A percentile compares a stretch with the other conserved stretches of the same genome.
phyloP scores from a whole-genome alignment of 345 rosid species.

The Populus pruinosa region DNA sequence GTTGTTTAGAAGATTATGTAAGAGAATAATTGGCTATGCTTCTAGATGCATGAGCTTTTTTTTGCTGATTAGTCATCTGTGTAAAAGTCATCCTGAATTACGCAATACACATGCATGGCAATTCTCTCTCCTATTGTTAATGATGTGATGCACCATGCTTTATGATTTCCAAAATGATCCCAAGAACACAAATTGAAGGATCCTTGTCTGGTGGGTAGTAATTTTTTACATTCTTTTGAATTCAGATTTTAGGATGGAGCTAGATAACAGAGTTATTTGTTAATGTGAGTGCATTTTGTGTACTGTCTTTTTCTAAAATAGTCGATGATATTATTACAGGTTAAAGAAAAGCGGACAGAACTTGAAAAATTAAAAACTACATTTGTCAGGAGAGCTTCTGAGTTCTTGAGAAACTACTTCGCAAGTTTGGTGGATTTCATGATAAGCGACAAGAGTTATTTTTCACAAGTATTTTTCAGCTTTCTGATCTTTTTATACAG shows the following conservation, averaged over 20 bases:
- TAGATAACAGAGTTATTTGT: background rate
- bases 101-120: background rate
- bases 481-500: slow-evolving; percentile 1
- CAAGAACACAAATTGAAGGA: background rate
- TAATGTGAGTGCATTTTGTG: background rate
- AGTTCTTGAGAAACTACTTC: slow-evolving; percentile 92
- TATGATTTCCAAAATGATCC: background rate
- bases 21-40: background rate
- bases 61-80: background rate
- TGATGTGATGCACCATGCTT: background rate
- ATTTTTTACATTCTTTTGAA: background rate
- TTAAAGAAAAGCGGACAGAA: slow-evolving; percentile 83
- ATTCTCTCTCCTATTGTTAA: background rate
- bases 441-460: slow-evolving; percentile 96
- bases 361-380: slow-evolving; percentile 72
- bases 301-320: background rate
- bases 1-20: background rate
- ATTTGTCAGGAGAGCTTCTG: slow-evolving; percentile 90
- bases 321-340: slow-evolving; percentile 37
- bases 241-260: background rate
- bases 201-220: background rate
- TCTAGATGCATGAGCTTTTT: background rate
- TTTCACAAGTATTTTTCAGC: slow-evolving; percentile 70
- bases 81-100: background rate
- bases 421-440: slow-evolving; percentile 98